phyloP scores from a whole-genome alignment of 2,329 filamentous ascomycete species.

The Diaporthe eres region DNA sequence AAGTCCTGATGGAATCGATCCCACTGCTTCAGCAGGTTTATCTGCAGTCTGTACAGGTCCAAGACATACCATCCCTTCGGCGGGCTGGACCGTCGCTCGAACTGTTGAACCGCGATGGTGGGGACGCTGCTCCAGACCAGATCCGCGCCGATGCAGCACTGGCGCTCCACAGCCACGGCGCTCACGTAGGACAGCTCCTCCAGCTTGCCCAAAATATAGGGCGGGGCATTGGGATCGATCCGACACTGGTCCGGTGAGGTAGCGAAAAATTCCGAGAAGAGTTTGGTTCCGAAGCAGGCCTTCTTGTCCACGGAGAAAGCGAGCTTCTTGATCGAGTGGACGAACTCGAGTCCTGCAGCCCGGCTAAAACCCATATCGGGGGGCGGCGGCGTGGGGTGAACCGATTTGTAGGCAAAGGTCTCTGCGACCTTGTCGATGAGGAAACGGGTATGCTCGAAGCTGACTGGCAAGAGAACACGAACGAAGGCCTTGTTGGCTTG shows the following conservation, averaged over 20 bases:
- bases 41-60: background rate
- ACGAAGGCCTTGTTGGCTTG: background rate
- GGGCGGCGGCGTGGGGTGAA: background rate
- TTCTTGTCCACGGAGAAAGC: background rate
- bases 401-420: background rate
- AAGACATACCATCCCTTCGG: background rate
- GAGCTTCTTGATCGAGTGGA: constrained; percentile 5
- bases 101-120: background rate
- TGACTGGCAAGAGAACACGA: background rate
- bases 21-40: background rate
- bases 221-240: too few relatives aligned
- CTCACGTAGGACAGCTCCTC: constrained; percentile 10
- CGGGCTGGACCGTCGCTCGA: background rate
- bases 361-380: background rate
- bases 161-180: background rate
- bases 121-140: background rate
- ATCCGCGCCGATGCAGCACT: background rate
- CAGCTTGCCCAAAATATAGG: background rate
- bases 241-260: background rate
- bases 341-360: background rate
- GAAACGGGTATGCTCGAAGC: background rate
- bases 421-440: background rate
- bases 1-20: background rate
- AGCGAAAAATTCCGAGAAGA: background rate
- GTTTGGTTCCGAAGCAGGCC: fast-evolving